phyloP scores from a whole-genome alignment of 2,329 filamentous ascomycete genomes.

The Talaromyces sp. region DNA sequence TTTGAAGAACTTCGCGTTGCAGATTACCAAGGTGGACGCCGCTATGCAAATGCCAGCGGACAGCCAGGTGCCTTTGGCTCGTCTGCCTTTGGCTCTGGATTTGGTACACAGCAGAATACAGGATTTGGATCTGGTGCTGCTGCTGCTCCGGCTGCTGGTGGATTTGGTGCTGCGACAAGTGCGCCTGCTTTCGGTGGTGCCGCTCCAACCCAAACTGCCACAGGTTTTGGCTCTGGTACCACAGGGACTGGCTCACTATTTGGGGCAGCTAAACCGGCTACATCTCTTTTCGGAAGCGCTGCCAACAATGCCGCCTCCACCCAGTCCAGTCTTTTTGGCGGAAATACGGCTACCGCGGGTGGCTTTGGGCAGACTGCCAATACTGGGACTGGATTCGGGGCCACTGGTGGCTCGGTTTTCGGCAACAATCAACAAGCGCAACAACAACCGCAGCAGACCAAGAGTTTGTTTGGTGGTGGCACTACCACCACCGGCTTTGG shows the following conservation, averaged over 20 bases:
- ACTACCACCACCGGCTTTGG: constrained; percentile 22
- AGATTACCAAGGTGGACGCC: constrained; percentile 84
- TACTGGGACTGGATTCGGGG: constrained; percentile 24
- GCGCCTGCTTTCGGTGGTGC: constrained; percentile 33
- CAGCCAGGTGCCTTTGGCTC: constrained; percentile 78
- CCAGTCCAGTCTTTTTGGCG: constrained; percentile 38
- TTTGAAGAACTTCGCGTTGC: constrained; percentile 75
- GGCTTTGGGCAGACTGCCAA: constrained; percentile 26
- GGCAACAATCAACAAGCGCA: constrained; percentile 32
- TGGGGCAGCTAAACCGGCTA: constrained; percentile 39
- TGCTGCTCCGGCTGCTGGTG: constrained; percentile 11
- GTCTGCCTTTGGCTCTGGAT: constrained; percentile 50
- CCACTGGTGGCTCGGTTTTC: constrained; percentile 39
- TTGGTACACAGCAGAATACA: constrained; percentile 40
- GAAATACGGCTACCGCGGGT: constrained; percentile 30
- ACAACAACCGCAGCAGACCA: constrained; percentile 32
- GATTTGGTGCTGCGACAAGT: constrained; percentile 21
- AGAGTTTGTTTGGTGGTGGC: constrained; percentile 31
- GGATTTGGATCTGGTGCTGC: constrained; percentile 40
- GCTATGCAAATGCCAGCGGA: constrained; percentile 75
- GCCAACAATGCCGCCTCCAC: constrained; percentile 26
- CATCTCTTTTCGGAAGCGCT: constrained; percentile 32
- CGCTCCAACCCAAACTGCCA: constrained; percentile 32
- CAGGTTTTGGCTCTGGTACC: constrained; percentile 31
- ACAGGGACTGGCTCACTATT: constrained; percentile 36